A percentile compares a stretch with the other conserved stretches of the same genome.
Conservation (phyloP, 208 protist genomes). For the Crithidia expoeki region DNA sequence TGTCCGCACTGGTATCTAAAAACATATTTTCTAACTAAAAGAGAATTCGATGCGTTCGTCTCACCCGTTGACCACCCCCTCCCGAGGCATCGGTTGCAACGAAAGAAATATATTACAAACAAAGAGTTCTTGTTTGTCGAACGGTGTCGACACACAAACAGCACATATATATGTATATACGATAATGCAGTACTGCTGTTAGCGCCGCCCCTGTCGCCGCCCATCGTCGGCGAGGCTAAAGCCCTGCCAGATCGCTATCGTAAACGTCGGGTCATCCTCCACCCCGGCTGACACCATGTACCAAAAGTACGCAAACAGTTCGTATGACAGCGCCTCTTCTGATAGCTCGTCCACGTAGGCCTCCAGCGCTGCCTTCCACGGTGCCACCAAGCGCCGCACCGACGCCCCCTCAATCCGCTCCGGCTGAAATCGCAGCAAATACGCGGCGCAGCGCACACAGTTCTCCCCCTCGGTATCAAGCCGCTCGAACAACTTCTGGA, state of each 20-base stretch:
- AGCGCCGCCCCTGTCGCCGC: neutral
- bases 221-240: constrained; percentile 65
- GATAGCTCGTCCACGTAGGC: constrained; percentile 49
- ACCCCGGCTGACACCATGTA: constrained; percentile 71
- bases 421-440: constrained; percentile 48
- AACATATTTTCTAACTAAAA: no score
- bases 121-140: no score
- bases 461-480: constrained; percentile 27
- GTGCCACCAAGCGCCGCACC: constrained; percentile 34
- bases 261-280: constrained; percentile 80
- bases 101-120: no score
- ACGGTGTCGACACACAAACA: neutral
- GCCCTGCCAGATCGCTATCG: constrained; percentile 81
- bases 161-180: neutral
- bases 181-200: neutral
- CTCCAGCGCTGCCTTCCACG: constrained; percentile 48
- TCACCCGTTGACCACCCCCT: no score
- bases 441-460: constrained; percentile 16
- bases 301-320: constrained; percentile 81
- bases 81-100: no score
- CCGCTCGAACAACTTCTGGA: constrained; percentile 68
- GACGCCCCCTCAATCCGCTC: constrained; percentile 48
- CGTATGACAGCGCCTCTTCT: constrained; percentile 45
- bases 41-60: no score
- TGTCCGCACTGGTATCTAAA: no score